Evolutionary conservation across 768 basidiomycete species (phyloP).

Genomic region (Butyriboletus loyo): DNA sequence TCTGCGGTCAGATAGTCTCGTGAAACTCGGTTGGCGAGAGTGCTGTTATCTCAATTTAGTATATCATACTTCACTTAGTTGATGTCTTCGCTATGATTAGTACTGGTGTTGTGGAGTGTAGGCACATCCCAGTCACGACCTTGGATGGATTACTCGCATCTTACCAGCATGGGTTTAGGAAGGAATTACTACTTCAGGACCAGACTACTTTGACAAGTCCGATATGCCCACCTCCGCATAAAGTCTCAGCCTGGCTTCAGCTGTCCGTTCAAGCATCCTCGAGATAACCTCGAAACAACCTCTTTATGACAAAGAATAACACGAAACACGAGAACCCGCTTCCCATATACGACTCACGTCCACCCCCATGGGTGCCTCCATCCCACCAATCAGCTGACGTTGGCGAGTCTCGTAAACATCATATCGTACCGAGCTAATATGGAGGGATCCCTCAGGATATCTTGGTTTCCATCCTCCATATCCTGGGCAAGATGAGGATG

Average conservation of each 20-base stretch:
- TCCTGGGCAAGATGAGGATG: slow-evolving; percentile 72
- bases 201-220: background rate
- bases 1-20: background rate
- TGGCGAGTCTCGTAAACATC: slow-evolving; percentile 39
- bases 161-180: too few relatives aligned
- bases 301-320: slow-evolving; percentile 24
- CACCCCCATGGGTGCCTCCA: slow-evolving; percentile 71
- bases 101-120: too few relatives aligned
- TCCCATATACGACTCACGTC: slow-evolving; percentile 61
- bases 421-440: background rate
- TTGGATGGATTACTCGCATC: too few relatives aligned
- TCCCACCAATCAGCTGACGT: slow-evolving; percentile 66
- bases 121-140: too few relatives aligned
- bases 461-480: slow-evolving; percentile 74
- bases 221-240: background rate
- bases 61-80: background rate
- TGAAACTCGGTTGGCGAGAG: background rate
- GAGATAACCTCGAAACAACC: background rate
- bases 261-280: background rate
- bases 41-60: background rate
- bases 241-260: too few relatives aligned
- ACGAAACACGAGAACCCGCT: slow-evolving; percentile 31
- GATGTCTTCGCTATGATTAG: background rate
- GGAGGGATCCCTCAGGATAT: slow-evolving; percentile 48
- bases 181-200: too few relatives aligned